phyloP scores from a whole-genome alignment of 192 early-diverging fungal genomes.

The Backusella parvicylindrica region DNA sequence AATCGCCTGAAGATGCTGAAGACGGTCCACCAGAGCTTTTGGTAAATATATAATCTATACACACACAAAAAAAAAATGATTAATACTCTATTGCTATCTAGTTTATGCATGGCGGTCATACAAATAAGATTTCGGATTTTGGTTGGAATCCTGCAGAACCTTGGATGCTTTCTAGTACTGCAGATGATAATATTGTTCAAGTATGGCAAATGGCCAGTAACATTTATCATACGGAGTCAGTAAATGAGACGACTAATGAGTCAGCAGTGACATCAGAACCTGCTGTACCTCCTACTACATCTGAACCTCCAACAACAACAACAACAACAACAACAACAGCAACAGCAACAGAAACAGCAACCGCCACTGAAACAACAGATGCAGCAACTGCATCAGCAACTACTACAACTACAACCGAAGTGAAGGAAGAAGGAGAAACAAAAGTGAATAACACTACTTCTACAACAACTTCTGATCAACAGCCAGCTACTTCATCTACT shows the following conservation, averaged over 20 bases:
- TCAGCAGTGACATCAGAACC: not conserved
- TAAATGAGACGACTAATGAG: not conserved
- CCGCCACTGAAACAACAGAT: too few species aligned
- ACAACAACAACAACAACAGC: not conserved
- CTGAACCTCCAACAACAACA: not conserved
- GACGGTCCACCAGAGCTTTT: conserved; percentile 98
- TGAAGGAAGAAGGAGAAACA: not conserved
- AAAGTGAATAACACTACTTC: not conserved
- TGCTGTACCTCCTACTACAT: not conserved
- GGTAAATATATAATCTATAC: conserved; percentile 37
- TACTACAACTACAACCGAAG: not conserved
- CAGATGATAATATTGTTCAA: conserved; percentile 97
- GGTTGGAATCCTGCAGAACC: conserved; percentile 92
- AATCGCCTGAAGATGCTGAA: conserved; percentile 91
- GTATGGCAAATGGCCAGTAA: conserved; percentile 91
- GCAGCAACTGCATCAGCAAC: not conserved
- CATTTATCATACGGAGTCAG: not conserved
- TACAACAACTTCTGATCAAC: not conserved
- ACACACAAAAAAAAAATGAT: not conserved
- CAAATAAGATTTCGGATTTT: conserved; percentile 95
- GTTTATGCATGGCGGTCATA: conserved; percentile 99
- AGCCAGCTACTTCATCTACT: not conserved
- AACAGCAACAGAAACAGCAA: not conserved
- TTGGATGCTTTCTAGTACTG: conserved; percentile 92
- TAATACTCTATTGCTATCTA: conserved; percentile 14